Evolutionary conservation across 2,329 filamentous ascomycete species (phyloP), one percentile per base, ranked within the genome.

Genomic region (Penicillium sp.): DNA sequence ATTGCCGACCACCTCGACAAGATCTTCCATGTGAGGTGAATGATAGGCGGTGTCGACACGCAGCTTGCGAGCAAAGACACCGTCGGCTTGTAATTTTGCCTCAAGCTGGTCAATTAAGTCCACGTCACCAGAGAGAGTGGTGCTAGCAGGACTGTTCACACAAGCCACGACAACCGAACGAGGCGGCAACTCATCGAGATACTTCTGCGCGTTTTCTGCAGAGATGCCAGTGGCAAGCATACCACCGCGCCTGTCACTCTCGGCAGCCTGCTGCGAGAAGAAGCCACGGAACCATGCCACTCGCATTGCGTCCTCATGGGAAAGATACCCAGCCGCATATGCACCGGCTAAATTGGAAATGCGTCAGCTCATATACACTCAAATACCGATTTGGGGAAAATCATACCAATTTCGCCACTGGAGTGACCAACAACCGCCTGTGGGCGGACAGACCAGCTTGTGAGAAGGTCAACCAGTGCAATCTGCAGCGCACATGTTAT

Each of bases 91-190:
- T 56, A 84, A 78, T 2, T 75, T 60, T 21, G 70, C 66, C 21
- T 75, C 72, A 7, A 72, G 67, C 39, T 79, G 70, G 13, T 78
- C 72, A 8, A 84, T 69, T 2, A 71, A 74, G 1, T 70, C 65
- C 37, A 75, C 70, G 40, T 82, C 78, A 10, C 81, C 81, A 0
- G 81, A 82, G 0, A 82, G 72, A 0, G 81, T 84, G 4, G 80
- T 66, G 17, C 77, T 82, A 0, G 69, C 69, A 1, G 80, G 80
- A 20, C 78, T 81, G 68, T 84, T 84, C 56, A 79, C 75, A 57
- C 81, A 69, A 8, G 59, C 66, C 12, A 68, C 54, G 7, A 43
- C 61, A 9, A 51, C 49, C 9, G 56, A 54, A 4, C 49, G 36
- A 9, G 33, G 40, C 10, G 50, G 46, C 15, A 59, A 17, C 8